These are phyloP conservation scores for Colletotrichum graminicola DNA, from an alignment of 2,329 filamentous ascomycete genomes.

Conservation along the genomic window DNA sequence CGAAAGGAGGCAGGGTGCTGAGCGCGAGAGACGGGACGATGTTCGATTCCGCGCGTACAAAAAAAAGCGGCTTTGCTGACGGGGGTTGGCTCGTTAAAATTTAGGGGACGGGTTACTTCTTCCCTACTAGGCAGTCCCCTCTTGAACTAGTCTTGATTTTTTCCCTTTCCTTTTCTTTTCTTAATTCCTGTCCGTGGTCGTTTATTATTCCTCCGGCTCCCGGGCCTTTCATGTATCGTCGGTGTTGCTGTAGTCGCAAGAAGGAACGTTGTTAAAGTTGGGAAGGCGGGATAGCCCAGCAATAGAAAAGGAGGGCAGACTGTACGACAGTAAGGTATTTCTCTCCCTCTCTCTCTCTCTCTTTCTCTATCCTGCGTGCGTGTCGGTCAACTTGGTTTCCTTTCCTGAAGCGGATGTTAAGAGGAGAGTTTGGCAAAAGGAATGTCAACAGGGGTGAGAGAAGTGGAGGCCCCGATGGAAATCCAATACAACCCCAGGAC, in stretches of 20 bases:
- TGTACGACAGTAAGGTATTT: background rate
- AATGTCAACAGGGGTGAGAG: slow-evolving; percentile 20
- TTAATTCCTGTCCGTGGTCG: slow-evolving; percentile 23
- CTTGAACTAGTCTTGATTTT: slow-evolving; percentile 12
- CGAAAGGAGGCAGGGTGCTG: slow-evolving; percentile 35
- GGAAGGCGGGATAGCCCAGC: background rate
- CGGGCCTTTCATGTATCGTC: slow-evolving; percentile 17
- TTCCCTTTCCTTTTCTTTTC: background rate
- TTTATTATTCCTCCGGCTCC: slow-evolving; percentile 34
- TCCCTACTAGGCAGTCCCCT: slow-evolving; percentile 17
- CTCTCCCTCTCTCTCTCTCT: background rate
- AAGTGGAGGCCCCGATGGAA: slow-evolving; percentile 9
- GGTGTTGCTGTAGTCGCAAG: slow-evolving; percentile 1
- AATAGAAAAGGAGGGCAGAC: slow-evolving; percentile 6
- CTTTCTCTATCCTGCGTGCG: slow-evolving; percentile 11
- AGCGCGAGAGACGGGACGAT: slow-evolving; percentile 35
- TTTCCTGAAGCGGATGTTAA: slow-evolving; percentile 23
- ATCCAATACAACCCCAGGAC: slow-evolving; percentile 15
- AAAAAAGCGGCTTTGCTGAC: slow-evolving; percentile 34
- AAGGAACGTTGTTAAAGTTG: slow-evolving; percentile 20
- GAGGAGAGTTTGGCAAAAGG: slow-evolving; percentile 24
- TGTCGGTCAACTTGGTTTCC: slow-evolving; percentile 29
- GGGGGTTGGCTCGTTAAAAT: slow-evolving; percentile 39
- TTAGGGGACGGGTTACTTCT: slow-evolving; percentile 33
- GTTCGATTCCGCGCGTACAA: slow-evolving; percentile 35